Conservation (phyloP, 1,284 basidiomycete genomes). For the Sanghuangporus baumii region DNA sequence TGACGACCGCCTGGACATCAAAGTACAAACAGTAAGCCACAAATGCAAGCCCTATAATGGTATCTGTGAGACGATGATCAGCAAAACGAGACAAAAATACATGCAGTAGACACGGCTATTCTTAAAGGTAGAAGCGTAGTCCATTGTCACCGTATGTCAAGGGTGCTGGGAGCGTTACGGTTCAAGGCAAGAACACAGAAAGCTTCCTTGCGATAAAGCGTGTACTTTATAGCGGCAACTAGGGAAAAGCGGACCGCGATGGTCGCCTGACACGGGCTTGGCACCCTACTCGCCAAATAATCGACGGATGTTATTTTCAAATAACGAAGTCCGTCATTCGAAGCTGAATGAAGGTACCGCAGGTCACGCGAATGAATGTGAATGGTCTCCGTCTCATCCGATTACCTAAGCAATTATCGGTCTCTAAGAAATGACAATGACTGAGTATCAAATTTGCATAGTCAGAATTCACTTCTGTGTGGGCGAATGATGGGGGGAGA, state of each 20-base stretch:
- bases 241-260: not conserved
- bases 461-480: no score
- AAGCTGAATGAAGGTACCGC: no score
- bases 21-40: not conserved
- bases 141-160: not conserved
- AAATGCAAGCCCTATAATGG: not conserved
- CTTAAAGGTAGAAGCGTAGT: slow-evolving; percentile 30
- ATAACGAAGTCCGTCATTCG: no score
- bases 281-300: not conserved
- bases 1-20: not conserved
- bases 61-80: slow-evolving; percentile 54
- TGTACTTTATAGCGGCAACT: not conserved
- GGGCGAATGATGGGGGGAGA: no score
- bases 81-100: slow-evolving; percentile 43
- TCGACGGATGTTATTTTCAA: not conserved
- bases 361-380: no score
- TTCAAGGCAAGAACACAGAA: not conserved
- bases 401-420: no score
- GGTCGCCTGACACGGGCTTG: not conserved
- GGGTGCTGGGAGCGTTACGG: not conserved
- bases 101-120: slow-evolving; percentile 59
- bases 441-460: no score
- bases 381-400: no score
- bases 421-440: no score
- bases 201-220: not conserved